These are phyloP conservation scores for Neofusicoccum sp. DNA, from an alignment of 2,329 filamentous ascomycete genomes.

Conservation along the genomic window DNA sequence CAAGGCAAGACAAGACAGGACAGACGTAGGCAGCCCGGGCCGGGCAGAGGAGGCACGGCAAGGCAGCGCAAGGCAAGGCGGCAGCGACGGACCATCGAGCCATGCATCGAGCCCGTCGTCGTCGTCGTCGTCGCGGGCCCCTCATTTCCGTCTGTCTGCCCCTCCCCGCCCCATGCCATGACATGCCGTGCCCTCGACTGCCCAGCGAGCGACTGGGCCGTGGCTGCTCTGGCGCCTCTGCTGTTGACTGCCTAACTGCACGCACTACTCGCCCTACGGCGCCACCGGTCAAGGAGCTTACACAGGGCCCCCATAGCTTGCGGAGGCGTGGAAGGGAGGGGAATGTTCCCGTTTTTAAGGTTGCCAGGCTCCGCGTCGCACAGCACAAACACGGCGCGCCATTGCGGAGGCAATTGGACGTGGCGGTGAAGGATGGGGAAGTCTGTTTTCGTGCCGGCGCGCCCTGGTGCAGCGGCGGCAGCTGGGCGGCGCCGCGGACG, in stretches of 20 bases:
- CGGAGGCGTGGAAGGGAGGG: conserved; percentile 2
- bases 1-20: conserved; percentile 7
- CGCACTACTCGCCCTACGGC: conserved; percentile 4
- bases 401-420: conserved; percentile 13
- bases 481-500: neutral
- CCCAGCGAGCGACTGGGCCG: too few species aligned
- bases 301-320: conserved; percentile 16
- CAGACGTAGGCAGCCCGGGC: too few species aligned
- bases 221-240: too few species aligned
- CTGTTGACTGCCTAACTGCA: conserved; percentile 8
- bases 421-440: conserved; percentile 4
- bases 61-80: neutral
- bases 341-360: neutral
- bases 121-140: neutral
- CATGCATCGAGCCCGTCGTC: conserved; percentile 1
- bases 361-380: conserved; percentile 9
- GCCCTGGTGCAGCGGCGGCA: neutral
- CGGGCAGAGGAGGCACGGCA: neutral
- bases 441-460: conserved; percentile 1
- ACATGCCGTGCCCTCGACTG: neutral
- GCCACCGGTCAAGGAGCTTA: conserved; percentile 12
- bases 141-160: neutral
- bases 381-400: neutral
- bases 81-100: conserved; percentile 4
- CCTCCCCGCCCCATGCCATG: neutral